Conservation (phyloP, 2,329 filamentous ascomycete genomes). For the Lasiodiplodia gonubiensis region DNA sequence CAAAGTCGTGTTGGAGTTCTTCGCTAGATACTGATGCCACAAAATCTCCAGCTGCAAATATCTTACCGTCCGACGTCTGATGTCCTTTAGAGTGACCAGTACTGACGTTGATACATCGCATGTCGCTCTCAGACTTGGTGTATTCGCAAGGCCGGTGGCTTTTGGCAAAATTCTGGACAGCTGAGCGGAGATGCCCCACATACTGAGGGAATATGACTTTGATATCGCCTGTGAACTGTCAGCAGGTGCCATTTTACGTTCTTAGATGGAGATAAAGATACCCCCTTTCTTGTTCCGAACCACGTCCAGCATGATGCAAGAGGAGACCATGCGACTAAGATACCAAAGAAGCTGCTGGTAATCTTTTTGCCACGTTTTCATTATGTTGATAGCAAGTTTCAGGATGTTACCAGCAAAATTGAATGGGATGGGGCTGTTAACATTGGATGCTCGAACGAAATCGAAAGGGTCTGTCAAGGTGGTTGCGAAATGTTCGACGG, state of each 20-base stretch:
- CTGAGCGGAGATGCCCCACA: slow-evolving; percentile 50
- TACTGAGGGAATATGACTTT: slow-evolving; percentile 51
- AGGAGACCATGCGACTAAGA: slow-evolving; percentile 56
- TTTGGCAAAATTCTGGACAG: slow-evolving; percentile 53
- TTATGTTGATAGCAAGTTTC: slow-evolving; percentile 53
- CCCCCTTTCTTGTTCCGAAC: slow-evolving; percentile 41
- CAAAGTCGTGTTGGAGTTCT: slow-evolving; percentile 39
- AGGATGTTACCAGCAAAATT: slow-evolving; percentile 59
- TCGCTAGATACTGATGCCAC: slow-evolving; percentile 43
- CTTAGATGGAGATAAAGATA: fast-evolving
- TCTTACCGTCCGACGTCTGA: slow-evolving; percentile 50
- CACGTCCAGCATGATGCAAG: slow-evolving; percentile 58
- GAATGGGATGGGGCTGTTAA: slow-evolving; percentile 53
- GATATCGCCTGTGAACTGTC: slow-evolving; percentile 35
- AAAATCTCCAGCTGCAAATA: slow-evolving; percentile 52
- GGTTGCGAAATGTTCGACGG: slow-evolving; percentile 58
- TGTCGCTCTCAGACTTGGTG: slow-evolving; percentile 31
- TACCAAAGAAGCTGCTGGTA: slow-evolving; percentile 49
- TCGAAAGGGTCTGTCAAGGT: slow-evolving; percentile 57
- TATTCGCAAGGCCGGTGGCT: slow-evolving; percentile 56
- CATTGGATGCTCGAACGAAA: slow-evolving; percentile 55
- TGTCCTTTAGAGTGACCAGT: slow-evolving; percentile 52
- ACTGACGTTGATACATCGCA: slow-evolving; percentile 48
- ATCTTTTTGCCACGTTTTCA: slow-evolving; percentile 33
- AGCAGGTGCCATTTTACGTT: no score